Conservation (phyloP, 1,284 basidiomycete species). For the Afroboletus lepidellus region DNA sequence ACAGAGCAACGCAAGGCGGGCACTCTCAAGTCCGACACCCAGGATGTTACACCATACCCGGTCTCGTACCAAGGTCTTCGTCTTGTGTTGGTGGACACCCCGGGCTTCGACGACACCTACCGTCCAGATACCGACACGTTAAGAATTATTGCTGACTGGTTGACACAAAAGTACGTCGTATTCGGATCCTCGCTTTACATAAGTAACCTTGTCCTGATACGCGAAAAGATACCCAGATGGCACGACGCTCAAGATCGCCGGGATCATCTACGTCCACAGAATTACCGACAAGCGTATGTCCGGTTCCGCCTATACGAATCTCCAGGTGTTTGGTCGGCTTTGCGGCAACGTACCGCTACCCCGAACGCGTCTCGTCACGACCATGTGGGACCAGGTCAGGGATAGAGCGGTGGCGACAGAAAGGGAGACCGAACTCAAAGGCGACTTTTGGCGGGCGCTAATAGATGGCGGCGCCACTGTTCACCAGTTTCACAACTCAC, state of each 20-base stretch:
- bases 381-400: conserved; percentile 30
- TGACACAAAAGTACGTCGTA: conserved; percentile 17
- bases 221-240: conserved; percentile 14
- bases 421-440: conserved; percentile 25
- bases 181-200: not conserved
- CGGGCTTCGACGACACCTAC: conserved; percentile 28
- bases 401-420: conserved; percentile 1
- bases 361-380: conserved; percentile 43
- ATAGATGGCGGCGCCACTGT: conserved; percentile 34
- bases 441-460: conserved; percentile 28
- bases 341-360: conserved; percentile 12
- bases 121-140: conserved; percentile 28
- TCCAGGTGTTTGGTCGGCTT: conserved; percentile 42
- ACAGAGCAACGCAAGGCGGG: not conserved
- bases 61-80: not conserved
- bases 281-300: conserved; percentile 48
- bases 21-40: conserved; percentile 15
- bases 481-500: conserved; percentile 11
- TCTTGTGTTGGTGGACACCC: conserved; percentile 29
- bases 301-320: conserved; percentile 44
- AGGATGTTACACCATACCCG: conserved; percentile 7
- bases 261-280: conserved; percentile 49
- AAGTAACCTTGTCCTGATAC: not conserved
- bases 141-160: conserved; percentile 25
- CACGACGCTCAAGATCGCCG: conserved; percentile 29